phyloP scores from a whole-genome alignment of 208 protist species.

The Wallacemonas collosoma region DNA sequence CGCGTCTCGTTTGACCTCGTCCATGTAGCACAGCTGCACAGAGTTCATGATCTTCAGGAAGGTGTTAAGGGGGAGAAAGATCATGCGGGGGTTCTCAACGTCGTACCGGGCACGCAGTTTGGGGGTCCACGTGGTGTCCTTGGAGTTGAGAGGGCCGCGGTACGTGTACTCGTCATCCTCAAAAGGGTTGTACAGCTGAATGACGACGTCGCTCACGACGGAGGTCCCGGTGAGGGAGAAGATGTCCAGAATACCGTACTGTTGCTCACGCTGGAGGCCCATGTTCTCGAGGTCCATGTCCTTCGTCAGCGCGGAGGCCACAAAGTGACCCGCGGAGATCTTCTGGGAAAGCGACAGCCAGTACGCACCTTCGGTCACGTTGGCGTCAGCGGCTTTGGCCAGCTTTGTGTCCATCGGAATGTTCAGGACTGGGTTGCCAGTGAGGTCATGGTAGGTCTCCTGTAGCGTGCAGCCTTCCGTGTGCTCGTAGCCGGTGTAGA shows the following conservation, averaged over 20 bases:
- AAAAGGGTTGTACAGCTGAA: slow-evolving; percentile 79
- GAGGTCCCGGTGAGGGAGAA: slow-evolving; percentile 78
- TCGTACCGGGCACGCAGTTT: slow-evolving; percentile 39
- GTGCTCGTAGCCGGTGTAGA: slow-evolving; percentile 55
- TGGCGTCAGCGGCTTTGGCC: slow-evolving; percentile 33
- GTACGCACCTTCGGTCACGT: slow-evolving; percentile 39
- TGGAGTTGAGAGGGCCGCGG: slow-evolving; percentile 42
- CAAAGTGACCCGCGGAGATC: slow-evolving; percentile 59
- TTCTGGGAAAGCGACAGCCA: slow-evolving; percentile 72
- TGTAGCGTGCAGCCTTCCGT: slow-evolving; percentile 50
- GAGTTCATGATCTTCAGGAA: slow-evolving; percentile 47
- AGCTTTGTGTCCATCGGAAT: slow-evolving; percentile 48
- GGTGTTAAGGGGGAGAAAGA: slow-evolving; percentile 40
- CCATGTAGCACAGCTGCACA: slow-evolving; percentile 45
- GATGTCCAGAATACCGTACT: slow-evolving; percentile 76
- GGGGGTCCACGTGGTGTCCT: slow-evolving; percentile 47
- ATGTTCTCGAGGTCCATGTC: slow-evolving; percentile 60
- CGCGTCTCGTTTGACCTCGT: slow-evolving; percentile 28
- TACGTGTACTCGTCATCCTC: slow-evolving; percentile 69
- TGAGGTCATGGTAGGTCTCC: slow-evolving; percentile 60
- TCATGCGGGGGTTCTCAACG: slow-evolving; percentile 39
- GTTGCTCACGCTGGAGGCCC: slow-evolving; percentile 73
- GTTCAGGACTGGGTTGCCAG: slow-evolving; percentile 56
- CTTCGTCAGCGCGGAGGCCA: slow-evolving; percentile 62
- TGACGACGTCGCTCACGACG: slow-evolving; percentile 54